Evolutionary conservation across 768 basidiomycete genomes (phyloP).

Genomic region (Pulveroboletus sp.): DNA sequence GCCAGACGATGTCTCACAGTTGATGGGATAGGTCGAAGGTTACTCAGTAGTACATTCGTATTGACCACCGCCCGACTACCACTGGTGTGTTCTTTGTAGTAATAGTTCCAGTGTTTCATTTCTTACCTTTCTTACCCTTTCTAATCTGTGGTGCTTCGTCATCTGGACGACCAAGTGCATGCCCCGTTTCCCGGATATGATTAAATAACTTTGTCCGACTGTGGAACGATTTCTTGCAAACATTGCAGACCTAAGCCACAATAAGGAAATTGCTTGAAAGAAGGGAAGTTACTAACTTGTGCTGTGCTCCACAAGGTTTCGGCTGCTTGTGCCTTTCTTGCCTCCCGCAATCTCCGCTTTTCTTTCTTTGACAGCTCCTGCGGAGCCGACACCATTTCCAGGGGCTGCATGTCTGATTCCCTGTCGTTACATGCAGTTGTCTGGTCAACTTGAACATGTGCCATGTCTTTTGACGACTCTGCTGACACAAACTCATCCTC

Average conservation of each 20-base stretch:
- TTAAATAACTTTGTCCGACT: slow-evolving; percentile 72
- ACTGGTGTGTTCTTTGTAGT: slow-evolving; percentile 9
- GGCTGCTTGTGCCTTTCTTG: slow-evolving; percentile 49
- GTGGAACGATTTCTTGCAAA: slow-evolving; percentile 56
- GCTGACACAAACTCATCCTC: slow-evolving; percentile 8
- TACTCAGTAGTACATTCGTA: neutral
- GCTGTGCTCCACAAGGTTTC: neutral
- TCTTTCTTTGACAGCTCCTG: slow-evolving; percentile 67
- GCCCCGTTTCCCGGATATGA: slow-evolving; percentile 67
- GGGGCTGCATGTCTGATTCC: neutral
- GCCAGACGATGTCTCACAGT: slow-evolving; percentile 83
- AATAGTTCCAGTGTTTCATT: slow-evolving; percentile 5
- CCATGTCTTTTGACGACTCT: slow-evolving; percentile 5
- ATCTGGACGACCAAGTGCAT: slow-evolving; percentile 51
- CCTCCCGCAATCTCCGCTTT: slow-evolving; percentile 71
- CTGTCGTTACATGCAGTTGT: neutral
- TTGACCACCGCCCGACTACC: neutral
- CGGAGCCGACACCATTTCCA: slow-evolving; percentile 1
- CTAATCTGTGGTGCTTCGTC: slow-evolving; percentile 26
- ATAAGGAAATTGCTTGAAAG: slow-evolving; percentile 8
- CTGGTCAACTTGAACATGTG: slow-evolving; percentile 5
- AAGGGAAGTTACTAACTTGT: slow-evolving; percentile 8
- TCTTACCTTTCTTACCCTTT: slow-evolving; percentile 33
- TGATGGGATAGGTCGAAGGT: slow-evolving; percentile 65
- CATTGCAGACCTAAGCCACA: slow-evolving; percentile 50